These are phyloP conservation scores for Dryadomyces sulphureus DNA, from an alignment of 2,329 filamentous ascomycete genomes.

Conservation along the genomic window DNA sequence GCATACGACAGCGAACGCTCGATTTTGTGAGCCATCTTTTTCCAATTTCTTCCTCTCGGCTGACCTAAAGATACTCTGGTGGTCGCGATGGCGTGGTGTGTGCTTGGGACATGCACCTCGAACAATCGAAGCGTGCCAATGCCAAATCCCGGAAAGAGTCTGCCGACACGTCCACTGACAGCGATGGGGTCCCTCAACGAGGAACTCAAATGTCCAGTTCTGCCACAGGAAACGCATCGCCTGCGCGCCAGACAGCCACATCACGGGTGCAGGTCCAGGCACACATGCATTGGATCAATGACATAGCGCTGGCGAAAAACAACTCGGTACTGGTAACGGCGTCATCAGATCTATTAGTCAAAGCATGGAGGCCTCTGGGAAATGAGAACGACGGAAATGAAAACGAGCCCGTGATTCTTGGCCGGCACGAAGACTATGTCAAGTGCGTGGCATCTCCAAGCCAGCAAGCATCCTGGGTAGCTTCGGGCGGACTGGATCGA, in stretches of 20 bases:
- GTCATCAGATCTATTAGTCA: slow-evolving; percentile 87
- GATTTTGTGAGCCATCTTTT: slow-evolving; percentile 52
- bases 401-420: slow-evolving; percentile 63
- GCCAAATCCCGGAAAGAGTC: background rate
- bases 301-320: slow-evolving; percentile 66
- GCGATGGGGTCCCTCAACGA: slow-evolving; percentile 15
- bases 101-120: slow-evolving; percentile 78
- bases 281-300: slow-evolving; percentile 94
- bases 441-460: slow-evolving; percentile 75
- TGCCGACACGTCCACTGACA: slow-evolving; percentile 10
- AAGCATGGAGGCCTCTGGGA: slow-evolving; percentile 63
- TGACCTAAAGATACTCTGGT: slow-evolving; percentile 63
- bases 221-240: slow-evolving; percentile 6
- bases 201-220: slow-evolving; percentile 1
- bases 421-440: slow-evolving; percentile 89
- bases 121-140: slow-evolving; percentile 27
- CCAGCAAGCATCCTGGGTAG: slow-evolving; percentile 61
- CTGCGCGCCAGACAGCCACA: slow-evolving; percentile 29
- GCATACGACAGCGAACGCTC: slow-evolving; percentile 71
- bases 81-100: slow-evolving; percentile 92
- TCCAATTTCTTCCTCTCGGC: slow-evolving; percentile 3
- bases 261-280: slow-evolving; percentile 52
- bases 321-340: slow-evolving; percentile 73
- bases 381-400: slow-evolving; percentile 39
- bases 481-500: slow-evolving; percentile 83